Evolutionary conservation across 768 basidiomycete species (phyloP), one percentile per base, ranked within the genome.

Genomic region (Candolleomyces efflorescens): DNA sequence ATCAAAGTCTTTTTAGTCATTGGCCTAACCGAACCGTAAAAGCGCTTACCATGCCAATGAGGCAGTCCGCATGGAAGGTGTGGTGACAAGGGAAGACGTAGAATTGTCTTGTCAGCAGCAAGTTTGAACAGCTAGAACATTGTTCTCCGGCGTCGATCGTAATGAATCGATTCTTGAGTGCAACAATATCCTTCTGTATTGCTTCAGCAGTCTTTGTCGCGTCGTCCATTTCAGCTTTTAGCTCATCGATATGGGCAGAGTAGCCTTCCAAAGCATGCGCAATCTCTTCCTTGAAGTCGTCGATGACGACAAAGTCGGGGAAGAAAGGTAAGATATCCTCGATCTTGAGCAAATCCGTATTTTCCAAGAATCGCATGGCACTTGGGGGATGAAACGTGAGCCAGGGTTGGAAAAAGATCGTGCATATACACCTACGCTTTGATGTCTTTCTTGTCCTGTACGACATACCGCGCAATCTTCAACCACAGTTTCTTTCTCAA

Each of bases 291-390:
- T 99, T 99, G 82, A 99, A 98, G 69, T 98, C 97, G 68, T 98
- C 97, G 63, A 99, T 98, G 59, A 98, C 92, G 12, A 96, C 94
- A 68, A 99, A 99, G 73, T 98, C 96, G 2, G 97, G 96, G 85
- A 99, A 98, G 86, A 98, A 99, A 5, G 97, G 97, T 17, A 99
- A 76, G 60, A 99, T 97, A 67, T 99, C 97, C 68, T 99, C 97
- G 62, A 99, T 96, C 73, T 98, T 98, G 68, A 99, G 83, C 37
- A 98, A 75, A 64, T 92, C 87, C 0, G 97, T 96, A 61, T 92
- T 88, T 69, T 98, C 94, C 64, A 98, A 78, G 77, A 99, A 98
- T 20, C 83, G 85, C 93, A 98, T 98, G 18, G 97, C 97, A 54
- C 96, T 99, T 69, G 24, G 53, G 55, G 41, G 44, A 48, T 38